Conservation (phyloP, 2,329 filamentous ascomycete genomes). For the Aspergillus tamarii region DNA sequence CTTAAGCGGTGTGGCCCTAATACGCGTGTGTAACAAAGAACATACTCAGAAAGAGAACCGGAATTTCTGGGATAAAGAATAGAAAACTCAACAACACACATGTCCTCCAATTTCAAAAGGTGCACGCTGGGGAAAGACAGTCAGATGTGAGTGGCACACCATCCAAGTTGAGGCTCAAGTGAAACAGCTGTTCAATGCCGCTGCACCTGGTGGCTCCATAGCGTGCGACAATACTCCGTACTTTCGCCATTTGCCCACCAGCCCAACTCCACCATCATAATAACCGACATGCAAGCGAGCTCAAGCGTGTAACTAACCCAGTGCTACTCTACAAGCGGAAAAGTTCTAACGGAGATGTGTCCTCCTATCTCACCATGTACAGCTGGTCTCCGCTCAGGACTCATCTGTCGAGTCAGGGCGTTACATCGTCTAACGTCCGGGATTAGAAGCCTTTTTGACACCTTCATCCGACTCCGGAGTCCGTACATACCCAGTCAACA, state of each 20-base stretch:
- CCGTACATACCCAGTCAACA: not conserved
- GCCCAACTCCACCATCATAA: not conserved
- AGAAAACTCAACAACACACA: not conserved
- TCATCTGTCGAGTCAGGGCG: conserved; percentile 2
- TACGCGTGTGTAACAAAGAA: conserved; percentile 2
- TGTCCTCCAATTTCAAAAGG: not conserved
- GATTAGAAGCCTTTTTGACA: not conserved
- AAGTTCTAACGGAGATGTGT: not conserved
- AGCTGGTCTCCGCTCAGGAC: not conserved
- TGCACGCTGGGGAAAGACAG: not conserved
- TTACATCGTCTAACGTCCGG: not conserved
- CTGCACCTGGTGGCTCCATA: conserved; percentile 6
- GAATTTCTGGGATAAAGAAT: not conserved
- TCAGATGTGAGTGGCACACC: not conserved
- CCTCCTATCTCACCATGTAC: not conserved
- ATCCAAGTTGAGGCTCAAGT: conserved; percentile 8
- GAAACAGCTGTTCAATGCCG: conserved; percentile 6
- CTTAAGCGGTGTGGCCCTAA: conserved; percentile 1
- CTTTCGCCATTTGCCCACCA: not conserved
- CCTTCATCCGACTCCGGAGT: not conserved
- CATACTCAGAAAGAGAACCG: not conserved
- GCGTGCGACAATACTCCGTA: not conserved
- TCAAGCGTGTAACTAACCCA: conserved; percentile 1
- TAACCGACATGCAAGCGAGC: conserved; percentile 16
- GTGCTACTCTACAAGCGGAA: not conserved